A percentile compares a stretch with the other conserved stretches of the same genome.
Conservation (phyloP, 1,139 yeast species). For the Yamadazyma songkhlaensis region DNA sequence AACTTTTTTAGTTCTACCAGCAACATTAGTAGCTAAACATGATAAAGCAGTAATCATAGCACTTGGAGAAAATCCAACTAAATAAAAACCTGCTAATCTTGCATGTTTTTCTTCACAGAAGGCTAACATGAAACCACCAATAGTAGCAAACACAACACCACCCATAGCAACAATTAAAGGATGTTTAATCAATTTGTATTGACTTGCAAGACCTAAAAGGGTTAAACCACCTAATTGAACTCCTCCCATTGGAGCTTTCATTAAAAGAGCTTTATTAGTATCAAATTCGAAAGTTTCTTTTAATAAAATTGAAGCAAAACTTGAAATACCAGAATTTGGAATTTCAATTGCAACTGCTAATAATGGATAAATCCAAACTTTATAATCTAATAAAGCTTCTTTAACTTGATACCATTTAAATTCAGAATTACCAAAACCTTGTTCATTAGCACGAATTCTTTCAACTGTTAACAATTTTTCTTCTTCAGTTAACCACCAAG, state of each 20-base stretch:
- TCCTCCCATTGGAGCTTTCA: constrained; percentile 30
- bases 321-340: constrained; percentile 27
- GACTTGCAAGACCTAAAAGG: constrained; percentile 9
- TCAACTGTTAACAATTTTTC: constrained; percentile 27
- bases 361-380: constrained; percentile 14
- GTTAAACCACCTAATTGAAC: constrained; percentile 31
- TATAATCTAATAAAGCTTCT: constrained; percentile 21
- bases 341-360: constrained; percentile 23
- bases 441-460: constrained; percentile 21
- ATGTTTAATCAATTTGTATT: constrained; percentile 11
- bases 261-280: constrained; percentile 21
- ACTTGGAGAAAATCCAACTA: constrained; percentile 15
- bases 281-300: constrained; percentile 21
- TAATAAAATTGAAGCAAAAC: constrained; percentile 20
- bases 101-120: constrained; percentile 19
- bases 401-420: constrained; percentile 20
- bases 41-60: constrained; percentile 20
- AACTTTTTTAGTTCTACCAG: constrained; percentile 24
- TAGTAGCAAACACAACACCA: constrained; percentile 10
- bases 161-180: constrained; percentile 10
- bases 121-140: constrained; percentile 32
- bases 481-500: constrained; percentile 35
- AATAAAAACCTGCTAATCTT: constrained; percentile 26
- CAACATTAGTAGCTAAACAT: constrained; percentile 20
- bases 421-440: constrained; percentile 29